Evolutionary conservation across 306 rosid species (phyloP), one percentile per base, ranked within the genome.

Genomic region (Cucurbita pepo): DNA sequence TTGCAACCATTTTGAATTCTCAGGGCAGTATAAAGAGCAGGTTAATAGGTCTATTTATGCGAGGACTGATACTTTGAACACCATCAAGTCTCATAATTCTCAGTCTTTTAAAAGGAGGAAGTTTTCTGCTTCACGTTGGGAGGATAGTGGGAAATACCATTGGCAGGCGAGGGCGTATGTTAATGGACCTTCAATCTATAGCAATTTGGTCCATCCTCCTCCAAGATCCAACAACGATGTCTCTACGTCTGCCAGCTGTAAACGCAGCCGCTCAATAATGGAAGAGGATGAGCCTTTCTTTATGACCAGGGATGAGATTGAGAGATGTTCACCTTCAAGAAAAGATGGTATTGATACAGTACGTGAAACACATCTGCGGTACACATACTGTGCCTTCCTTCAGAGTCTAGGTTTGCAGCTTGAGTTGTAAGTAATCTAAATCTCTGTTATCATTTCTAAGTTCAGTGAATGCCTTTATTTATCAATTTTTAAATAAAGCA

Each of bases 291-390:
- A 83, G 58, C 87, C 86, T 3, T 60, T 79, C 66, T 89, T 91
- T 70, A 73, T 94, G 99, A 91, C 99, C 8, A 89, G 96, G 83
- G 97, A 88, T 75, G 97, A 91, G 85, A 91, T 94, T 77, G 99
- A 94, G 81, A 88, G 96, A 84, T 55, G 66, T 79, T 94, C 99
- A 76, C 99, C 99, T 25, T 94, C 99, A 64, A 86, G 97, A 69
- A 94, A 88, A 85, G 97, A 94, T 77, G 99, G 99, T 38, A 94
- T 94, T 71, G 92, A 94, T 77, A 83, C 89, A 15, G 73, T 76
- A 60, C 99, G 90, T 4, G 99, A 95, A 82, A 81, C 92, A 13
- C 89, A 95, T 71, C 75, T 94, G 85, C 99, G 99, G 61, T 89
- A 94, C 83, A 71, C 99, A 1, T 94, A 94, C 75, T 94, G 99